A percentile compares a stretch with the other conserved stretches of the same genome.
Conservation (phyloP, 23 red algal genomes). For the Gracilaria caudata region DNA sequence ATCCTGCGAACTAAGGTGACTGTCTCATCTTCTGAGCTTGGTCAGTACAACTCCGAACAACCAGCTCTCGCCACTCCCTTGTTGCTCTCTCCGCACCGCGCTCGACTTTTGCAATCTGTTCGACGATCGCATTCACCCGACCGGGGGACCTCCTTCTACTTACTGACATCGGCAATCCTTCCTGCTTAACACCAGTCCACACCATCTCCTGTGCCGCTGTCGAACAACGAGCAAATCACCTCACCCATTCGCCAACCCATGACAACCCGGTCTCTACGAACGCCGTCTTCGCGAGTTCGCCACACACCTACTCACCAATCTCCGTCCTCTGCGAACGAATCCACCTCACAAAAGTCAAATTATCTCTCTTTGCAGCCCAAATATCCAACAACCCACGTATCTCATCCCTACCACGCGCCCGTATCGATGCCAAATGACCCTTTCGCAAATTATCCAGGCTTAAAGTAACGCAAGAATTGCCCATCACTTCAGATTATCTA, state of each 20-base stretch:
- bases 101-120: conserved; percentile 56
- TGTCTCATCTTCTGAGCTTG: conserved; percentile 23
- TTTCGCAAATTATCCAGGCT: not conserved
- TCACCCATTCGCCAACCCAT: not conserved
- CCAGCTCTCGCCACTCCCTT: conserved; percentile 19
- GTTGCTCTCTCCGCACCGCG: conserved; percentile 33
- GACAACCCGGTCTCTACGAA: not conserved
- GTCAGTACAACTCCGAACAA: not conserved
- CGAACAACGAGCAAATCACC: not conserved
- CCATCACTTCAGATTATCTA: too few relatives aligned
- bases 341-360: not conserved
- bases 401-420: not conserved
- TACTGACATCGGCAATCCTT: not conserved
- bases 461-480: too few relatives aligned
- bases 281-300: not conserved
- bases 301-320: not conserved
- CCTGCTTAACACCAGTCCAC: not conserved
- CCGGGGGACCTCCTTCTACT: conserved; percentile 9
- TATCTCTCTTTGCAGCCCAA: not conserved
- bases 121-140: conserved; percentile 26
- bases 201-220: not conserved
- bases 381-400: not conserved
- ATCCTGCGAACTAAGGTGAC: conserved; percentile 56
- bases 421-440: not conserved
- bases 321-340: not conserved